These are phyloP conservation scores for Debaryomyces psychrophilus DNA, from an alignment of 1,139 yeast species.

Conservation along the genomic window DNA sequence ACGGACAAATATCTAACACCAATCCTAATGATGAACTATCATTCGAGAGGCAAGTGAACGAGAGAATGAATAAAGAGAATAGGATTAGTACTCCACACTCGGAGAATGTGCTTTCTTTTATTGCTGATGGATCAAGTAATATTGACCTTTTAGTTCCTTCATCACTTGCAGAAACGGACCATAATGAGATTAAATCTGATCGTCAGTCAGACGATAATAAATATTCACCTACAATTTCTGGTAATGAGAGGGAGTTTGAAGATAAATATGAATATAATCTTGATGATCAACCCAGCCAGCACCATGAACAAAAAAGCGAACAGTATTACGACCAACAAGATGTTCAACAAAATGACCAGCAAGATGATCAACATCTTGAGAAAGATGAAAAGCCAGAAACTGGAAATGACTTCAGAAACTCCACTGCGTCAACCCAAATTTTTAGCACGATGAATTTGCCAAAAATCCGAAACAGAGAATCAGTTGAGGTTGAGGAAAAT, in stretches of 20 bases:
- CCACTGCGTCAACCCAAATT: constrained; percentile 32
- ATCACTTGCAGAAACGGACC: constrained; percentile 21
- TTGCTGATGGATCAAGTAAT: constrained; percentile 10
- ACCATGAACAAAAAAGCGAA: neutral
- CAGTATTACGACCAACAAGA: neutral
- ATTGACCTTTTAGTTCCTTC: constrained; percentile 20
- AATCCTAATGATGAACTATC: neutral
- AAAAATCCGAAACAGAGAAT: constrained; percentile 8
- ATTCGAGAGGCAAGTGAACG: neutral
- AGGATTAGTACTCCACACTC: neutral
- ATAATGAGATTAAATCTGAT: neutral
- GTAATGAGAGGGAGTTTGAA: constrained; percentile 12
- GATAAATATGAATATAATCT: constrained; percentile 1
- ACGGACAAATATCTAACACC: neutral
- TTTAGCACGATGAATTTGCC: constrained; percentile 28
- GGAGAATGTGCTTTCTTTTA: constrained; percentile 1
- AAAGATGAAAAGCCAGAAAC: neutral
- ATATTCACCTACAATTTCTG: neutral
- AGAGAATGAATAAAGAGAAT: neutral
- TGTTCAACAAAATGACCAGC: neutral
- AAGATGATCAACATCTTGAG: neutral
- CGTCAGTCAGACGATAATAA: neutral
- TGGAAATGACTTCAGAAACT: constrained; percentile 17
- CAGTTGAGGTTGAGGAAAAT: constrained; percentile 3
- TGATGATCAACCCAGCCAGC: neutral